A percentile compares a stretch with the other conserved stretches of the same genome.
Conservation (phyloP, 2,329 filamentous ascomycete genomes). For the Ophiosphaerella herpotricha region DNA sequence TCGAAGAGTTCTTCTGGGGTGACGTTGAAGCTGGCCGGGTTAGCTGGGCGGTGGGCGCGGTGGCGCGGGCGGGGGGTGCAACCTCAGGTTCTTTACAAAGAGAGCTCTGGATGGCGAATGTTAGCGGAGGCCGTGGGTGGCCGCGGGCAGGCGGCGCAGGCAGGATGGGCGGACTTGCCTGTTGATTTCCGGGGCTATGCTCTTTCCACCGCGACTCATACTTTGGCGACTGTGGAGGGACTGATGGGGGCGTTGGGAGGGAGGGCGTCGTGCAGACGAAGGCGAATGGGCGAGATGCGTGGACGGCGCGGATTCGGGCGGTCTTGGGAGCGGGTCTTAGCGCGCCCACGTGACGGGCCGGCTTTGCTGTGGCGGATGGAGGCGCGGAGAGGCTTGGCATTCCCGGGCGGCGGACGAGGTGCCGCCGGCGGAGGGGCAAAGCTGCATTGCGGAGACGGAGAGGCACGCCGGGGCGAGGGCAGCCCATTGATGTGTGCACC, state of each 20-base stretch:
- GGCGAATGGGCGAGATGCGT: background rate
- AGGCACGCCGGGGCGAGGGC: too few species aligned
- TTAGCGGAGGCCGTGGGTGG: constrained; percentile 41
- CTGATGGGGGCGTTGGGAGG: constrained; percentile 22
- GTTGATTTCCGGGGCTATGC: constrained; percentile 95
- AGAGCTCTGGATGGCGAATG: constrained; percentile 72
- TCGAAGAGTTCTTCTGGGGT: constrained; percentile 97
- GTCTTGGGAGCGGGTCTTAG: background rate
- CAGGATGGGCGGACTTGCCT: constrained; percentile 64
- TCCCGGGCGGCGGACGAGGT: too few species aligned
- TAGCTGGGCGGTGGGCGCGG: constrained; percentile 9
- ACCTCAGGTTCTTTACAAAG: constrained; percentile 99
- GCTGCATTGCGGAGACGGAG: too few species aligned
- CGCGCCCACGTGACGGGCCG: too few species aligned
- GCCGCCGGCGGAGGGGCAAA: too few species aligned
- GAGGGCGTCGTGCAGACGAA: constrained; percentile 12
- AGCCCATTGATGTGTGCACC: too few species aligned
- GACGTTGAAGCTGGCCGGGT: constrained; percentile 83
- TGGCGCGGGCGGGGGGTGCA: constrained; percentile 18
- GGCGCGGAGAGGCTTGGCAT: background rate
- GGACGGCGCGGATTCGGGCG: background rate
- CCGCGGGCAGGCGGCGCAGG: constrained; percentile 18
- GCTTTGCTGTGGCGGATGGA: background rate
- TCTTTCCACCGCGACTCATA: constrained; percentile 96
- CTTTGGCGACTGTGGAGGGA: constrained; percentile 55